phyloP scores from a whole-genome alignment of 2,329 filamentous ascomycete genomes.

The Zasmidium angulare region DNA sequence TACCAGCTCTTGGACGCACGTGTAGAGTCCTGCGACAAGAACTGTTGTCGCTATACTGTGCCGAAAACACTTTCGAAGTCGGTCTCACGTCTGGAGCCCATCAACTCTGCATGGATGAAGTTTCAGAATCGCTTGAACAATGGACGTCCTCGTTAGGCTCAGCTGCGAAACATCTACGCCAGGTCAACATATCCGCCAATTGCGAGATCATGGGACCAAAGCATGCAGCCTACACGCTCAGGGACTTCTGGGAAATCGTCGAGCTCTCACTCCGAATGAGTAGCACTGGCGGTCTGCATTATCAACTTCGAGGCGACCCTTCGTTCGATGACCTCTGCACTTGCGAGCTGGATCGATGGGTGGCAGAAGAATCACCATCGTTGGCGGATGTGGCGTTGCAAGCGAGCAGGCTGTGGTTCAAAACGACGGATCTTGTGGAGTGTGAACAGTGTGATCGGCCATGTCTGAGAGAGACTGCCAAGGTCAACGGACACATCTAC shows the following conservation, averaged over 20 bases:
- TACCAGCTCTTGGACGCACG: conserved; percentile 1
- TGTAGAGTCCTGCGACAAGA: conserved; percentile 3
- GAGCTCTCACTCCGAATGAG: background rate
- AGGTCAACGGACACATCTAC: background rate
- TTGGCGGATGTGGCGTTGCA: background rate
- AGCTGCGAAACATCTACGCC: background rate
- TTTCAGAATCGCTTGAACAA: background rate
- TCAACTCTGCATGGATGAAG: conserved; percentile 6
- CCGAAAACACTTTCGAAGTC: conserved; percentile 5
- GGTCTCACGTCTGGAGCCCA: conserved; percentile 2
- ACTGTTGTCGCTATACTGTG: conserved; percentile 2
- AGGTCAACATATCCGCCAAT: background rate
- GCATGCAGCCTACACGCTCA: background rate
- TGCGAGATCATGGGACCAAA: conserved; percentile 7
- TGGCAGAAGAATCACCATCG: background rate
- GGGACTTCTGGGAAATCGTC: conserved; percentile 10
- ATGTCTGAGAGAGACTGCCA: background rate
- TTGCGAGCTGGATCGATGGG: conserved; percentile 1
- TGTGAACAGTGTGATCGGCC: conserved; percentile 2
- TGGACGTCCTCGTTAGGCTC: background rate
- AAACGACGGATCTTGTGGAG: conserved; percentile 2
- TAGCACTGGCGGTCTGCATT: background rate
- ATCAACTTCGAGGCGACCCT: conserved; percentile 1
- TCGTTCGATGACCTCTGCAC: conserved; percentile 4
- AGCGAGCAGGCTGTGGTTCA: conserved; percentile 2